Conservation (phyloP, 2,329 filamentous ascomycete genomes). For the Aspergillus versicolor region DNA sequence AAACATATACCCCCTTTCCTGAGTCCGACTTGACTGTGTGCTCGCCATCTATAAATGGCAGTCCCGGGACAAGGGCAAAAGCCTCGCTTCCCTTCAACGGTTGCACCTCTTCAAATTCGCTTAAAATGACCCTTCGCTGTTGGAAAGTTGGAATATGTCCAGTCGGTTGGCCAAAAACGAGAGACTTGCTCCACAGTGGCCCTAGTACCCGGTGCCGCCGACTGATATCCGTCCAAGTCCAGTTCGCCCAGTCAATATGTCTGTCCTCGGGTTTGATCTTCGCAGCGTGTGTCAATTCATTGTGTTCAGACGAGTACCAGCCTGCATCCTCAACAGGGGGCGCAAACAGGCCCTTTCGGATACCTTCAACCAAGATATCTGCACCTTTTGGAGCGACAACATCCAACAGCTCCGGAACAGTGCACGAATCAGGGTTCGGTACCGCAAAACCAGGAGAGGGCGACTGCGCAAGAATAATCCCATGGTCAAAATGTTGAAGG, state of each 20-base stretch:
- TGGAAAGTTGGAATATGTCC: conserved; percentile 22
- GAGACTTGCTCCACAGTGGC: conserved; percentile 60
- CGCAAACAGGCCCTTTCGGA: conserved; percentile 64
- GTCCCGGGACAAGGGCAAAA: conserved; percentile 34
- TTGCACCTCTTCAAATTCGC: conserved; percentile 34
- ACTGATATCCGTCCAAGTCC: conserved; percentile 55
- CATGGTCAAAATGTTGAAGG: conserved; percentile 72
- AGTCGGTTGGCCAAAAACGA: conserved; percentile 22
- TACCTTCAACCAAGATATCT: conserved; percentile 65
- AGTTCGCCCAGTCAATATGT: conserved; percentile 60
- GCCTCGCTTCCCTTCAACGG: conserved; percentile 24
- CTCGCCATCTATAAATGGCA: conserved; percentile 36
- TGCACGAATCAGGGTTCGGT: conserved; percentile 47
- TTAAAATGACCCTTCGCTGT: conserved; percentile 39
- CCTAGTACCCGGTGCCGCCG: conserved; percentile 62
- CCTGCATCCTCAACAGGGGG: conserved; percentile 52
- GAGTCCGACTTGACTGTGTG: conserved; percentile 26
- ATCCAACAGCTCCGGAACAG: conserved; percentile 51
- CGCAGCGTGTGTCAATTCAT: conserved; percentile 57
- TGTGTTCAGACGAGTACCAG: conserved; percentile 24
- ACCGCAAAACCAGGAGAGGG: conserved; percentile 56
- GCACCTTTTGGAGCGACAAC: conserved; percentile 66
- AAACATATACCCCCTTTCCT: conserved; percentile 35
- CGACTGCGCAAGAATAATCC: conserved; percentile 71
- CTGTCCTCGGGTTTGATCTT: conserved; percentile 69